A percentile compares a stretch with the other conserved stretches of the same genome.
Conservation (phyloP, 1,284 basidiomycete genomes). For the Chalciporus sp. region DNA sequence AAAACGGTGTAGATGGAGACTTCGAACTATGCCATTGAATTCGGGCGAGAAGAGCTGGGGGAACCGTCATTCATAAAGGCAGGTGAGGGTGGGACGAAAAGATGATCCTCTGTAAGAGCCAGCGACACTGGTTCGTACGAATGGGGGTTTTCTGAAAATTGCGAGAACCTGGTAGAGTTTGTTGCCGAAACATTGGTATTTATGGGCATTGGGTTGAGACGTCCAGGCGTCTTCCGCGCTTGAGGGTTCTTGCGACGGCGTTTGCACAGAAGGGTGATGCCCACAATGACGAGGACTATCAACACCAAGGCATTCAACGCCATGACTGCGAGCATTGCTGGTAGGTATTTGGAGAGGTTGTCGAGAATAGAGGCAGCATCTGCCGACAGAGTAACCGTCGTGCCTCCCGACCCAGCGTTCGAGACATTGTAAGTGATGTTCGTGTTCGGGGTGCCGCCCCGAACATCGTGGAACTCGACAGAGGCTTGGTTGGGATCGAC, state of each 20-base stretch:
- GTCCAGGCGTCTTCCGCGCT: conserved; percentile 47
- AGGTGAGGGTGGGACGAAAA: conserved; percentile 59
- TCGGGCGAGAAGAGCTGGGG: conserved; percentile 45
- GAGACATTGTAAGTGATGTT: conserved; percentile 70
- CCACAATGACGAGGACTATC: conserved; percentile 54
- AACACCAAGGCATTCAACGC: conserved; percentile 72
- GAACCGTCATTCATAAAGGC: conserved; percentile 49
- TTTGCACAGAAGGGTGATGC: conserved; percentile 52
- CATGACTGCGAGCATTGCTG: conserved; percentile 69
- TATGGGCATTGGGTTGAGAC: conserved; percentile 57
- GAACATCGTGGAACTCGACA: conserved; percentile 62
- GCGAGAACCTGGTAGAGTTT: conserved; percentile 5
- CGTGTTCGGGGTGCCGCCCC: conserved; percentile 62
- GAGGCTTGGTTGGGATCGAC: conserved; percentile 70
- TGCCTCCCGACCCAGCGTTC: conserved; percentile 44
- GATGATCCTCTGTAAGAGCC: conserved; percentile 75
- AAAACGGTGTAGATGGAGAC: not conserved
- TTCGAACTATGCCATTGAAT: conserved; percentile 44
- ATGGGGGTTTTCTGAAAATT: conserved; percentile 35
- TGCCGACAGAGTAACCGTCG: conserved; percentile 52
- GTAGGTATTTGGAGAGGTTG: conserved; percentile 62
- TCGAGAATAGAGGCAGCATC: conserved; percentile 58
- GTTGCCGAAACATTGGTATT: conserved; percentile 1
- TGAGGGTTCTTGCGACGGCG: conserved; percentile 36
- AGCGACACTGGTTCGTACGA: conserved; percentile 72